Percentiles rank a stretch among this genome's conserved stretches.
These are phyloP conservation scores for Arxiozyma telluris DNA, from an alignment of 1,139 yeast species.

Conservation along the genomic window DNA sequence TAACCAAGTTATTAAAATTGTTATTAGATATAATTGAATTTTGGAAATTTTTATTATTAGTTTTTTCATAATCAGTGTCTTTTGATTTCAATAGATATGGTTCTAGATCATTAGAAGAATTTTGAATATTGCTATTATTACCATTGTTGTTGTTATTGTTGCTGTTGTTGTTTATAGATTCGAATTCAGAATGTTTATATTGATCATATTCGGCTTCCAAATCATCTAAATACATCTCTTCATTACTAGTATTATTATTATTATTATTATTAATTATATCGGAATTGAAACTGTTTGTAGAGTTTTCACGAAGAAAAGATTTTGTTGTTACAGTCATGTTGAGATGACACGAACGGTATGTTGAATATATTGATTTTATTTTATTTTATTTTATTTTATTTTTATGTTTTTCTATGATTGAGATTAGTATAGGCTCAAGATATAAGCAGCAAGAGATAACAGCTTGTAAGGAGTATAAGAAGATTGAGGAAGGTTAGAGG, in stretches of 20 bases:
- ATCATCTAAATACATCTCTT: slow-evolving; percentile 15
- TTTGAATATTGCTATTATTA: neutral
- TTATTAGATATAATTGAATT: neutral
- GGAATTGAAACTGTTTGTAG: neutral
- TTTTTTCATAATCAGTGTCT: neutral
- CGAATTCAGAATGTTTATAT: slow-evolving; percentile 17
- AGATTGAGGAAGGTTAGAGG: no score
- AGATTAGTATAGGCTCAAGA: no score
- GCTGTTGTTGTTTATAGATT: neutral
- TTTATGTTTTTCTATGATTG: no score
- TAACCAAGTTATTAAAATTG: neutral
- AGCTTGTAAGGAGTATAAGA: no score
- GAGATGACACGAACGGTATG: slow-evolving; percentile 2
- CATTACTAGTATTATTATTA: neutral
- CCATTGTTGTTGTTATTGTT: neutral
- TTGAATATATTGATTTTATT: neutral
- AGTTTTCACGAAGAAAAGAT: neutral
- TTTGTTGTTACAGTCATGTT: slow-evolving; percentile 5
- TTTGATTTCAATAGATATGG: neutral
- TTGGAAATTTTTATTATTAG: neutral
- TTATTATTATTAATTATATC: slow-evolving; percentile 1
- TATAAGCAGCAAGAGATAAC: no score
- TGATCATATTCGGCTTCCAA: slow-evolving; percentile 25
- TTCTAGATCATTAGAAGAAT: neutral
- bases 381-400: no score